Conservation (phyloP, 176 grass and related monocot genomes). For the Triticum urartu region DNA sequence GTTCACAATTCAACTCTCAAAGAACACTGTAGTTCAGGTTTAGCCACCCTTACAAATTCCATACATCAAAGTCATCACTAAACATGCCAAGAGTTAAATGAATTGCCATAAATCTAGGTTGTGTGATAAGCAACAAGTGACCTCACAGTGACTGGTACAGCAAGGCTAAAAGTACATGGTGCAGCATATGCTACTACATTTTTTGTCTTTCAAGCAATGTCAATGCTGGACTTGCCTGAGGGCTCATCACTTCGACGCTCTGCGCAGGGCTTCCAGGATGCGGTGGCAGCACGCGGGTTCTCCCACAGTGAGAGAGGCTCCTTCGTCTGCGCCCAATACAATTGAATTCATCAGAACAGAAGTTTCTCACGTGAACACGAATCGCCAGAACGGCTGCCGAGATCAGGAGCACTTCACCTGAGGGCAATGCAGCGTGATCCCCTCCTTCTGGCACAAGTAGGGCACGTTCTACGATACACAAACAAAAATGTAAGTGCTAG, state of each 20-base stretch:
- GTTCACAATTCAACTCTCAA: not conserved
- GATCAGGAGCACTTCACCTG: slow-evolving; percentile 40
- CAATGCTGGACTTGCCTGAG: slow-evolving; percentile 48
- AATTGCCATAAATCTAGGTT: not conserved
- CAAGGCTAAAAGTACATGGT: not conserved
- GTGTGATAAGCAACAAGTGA: not conserved
- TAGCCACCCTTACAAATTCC: not conserved
- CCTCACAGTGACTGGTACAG: not conserved
- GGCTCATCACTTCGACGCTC: slow-evolving; percentile 48
- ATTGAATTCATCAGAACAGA: not conserved
- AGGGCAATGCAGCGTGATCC: slow-evolving; percentile 70
- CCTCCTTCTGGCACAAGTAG: slow-evolving; percentile 61
- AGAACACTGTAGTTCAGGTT: not conserved
- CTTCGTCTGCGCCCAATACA: slow-evolving; percentile 48
- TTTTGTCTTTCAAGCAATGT: not conserved
- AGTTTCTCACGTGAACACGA: not conserved
- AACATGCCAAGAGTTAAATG: not conserved
- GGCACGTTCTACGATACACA: slow-evolving; percentile 30
- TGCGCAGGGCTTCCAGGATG: slow-evolving; percentile 78
- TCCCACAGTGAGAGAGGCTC: slow-evolving; percentile 64
- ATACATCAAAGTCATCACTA: not conserved
- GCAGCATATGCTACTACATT: not conserved
- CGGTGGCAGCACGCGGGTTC: slow-evolving; percentile 68
- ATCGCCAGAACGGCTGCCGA: not conserved
- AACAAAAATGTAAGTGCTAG: slow-evolving; percentile 1